Evolutionary conservation across 2,329 filamentous ascomycete species (phyloP).

Genomic region (Cercospora sp.): DNA sequence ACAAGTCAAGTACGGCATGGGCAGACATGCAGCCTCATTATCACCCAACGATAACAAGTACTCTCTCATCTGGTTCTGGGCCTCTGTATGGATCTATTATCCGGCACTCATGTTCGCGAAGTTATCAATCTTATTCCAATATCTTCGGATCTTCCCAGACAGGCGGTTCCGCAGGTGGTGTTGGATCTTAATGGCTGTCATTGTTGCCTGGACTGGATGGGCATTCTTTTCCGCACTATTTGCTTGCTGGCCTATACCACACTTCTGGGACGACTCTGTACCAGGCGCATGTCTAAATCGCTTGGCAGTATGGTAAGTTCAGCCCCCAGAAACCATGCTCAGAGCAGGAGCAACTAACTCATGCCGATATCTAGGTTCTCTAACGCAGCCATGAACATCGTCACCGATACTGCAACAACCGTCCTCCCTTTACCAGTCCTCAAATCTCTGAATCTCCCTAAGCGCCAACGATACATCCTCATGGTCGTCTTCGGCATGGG

Average conservation of each 20-base stretch:
- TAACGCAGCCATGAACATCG: constrained; percentile 38
- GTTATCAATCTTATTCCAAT: constrained; percentile 40
- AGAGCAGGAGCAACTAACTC: background rate
- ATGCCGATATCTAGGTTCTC: constrained; percentile 23
- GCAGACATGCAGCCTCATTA: constrained; percentile 27
- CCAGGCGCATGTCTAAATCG: constrained; percentile 31
- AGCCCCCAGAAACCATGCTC: background rate
- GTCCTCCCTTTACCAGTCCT: constrained; percentile 39
- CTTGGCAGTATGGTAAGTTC: constrained; percentile 34
- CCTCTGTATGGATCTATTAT: constrained; percentile 32
- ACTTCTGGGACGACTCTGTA: constrained; percentile 34
- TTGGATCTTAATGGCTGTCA: constrained; percentile 32
- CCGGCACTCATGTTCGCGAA: constrained; percentile 35
- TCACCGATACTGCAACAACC: constrained; percentile 38
- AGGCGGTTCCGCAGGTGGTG: constrained; percentile 31
- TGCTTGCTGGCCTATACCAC: constrained; percentile 34
- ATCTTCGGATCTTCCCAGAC: constrained; percentile 38
- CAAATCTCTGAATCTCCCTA: constrained; percentile 33
- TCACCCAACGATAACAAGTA: constrained; percentile 21
- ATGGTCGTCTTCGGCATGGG: constrained; percentile 40
- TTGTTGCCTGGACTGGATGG: constrained; percentile 33
- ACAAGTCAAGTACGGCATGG: constrained; percentile 36
- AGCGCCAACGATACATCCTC: constrained; percentile 34
- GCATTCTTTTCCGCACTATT: constrained; percentile 36
- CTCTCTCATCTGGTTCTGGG: constrained; percentile 32